Base-by-base conservation (phyloP, 202 grass and related monocot species). In the Carex arenaria region DNA sequence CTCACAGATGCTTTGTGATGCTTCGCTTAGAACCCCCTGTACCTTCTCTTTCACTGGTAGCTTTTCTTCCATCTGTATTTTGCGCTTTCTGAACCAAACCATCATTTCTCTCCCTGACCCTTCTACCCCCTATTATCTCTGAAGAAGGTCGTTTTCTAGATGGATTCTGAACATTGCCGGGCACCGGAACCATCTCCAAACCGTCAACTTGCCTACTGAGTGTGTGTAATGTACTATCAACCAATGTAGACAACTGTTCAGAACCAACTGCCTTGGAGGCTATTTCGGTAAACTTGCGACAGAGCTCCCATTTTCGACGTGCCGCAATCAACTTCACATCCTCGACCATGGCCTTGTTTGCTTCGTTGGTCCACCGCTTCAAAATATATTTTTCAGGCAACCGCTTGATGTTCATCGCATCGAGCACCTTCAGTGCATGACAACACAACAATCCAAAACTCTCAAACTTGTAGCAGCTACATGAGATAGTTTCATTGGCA, bases 181-280 rank as follows among this genome's bases (percentile, higher is more conserved):
- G 60, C 60, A 62, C 15, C 22, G 20, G 19, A 62, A 20, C 9
- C 10, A 18, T 62, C 26, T 62, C 60, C 2, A 62, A 62, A 62
- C 60, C 60, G 11, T 62, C 60, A 20, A 51, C 85, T 84, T 10
- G 91, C 89, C 5, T 87, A 91, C 61, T 85, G 89, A 5, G 89
- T 89, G 85, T 89, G 93, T 72, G 43, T 86, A 1, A 91, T 91
- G 75, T 89, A 93, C n/a, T 87, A 90, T 68, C 89, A 93, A 84
- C 87, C 91, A 2, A 75, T 81, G 7, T 91, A 59, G 89, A 78
- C 86, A 83, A 19, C 1, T 77, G 56, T 78, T 84, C 38, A 78
- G 76, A 84, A 64, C 64, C 55, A 60, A 52, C 4, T n/a, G 32
- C 53, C 30, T 26, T 14, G 10, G 53, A 75, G 12, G 67, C 53